A percentile compares a stretch with the other conserved stretches of the same genome.
These are phyloP conservation scores for Ophiognomonia clavigignenti-juglandacearum DNA, from an alignment of 2,329 filamentous ascomycete genomes.

Conservation along the genomic window DNA sequence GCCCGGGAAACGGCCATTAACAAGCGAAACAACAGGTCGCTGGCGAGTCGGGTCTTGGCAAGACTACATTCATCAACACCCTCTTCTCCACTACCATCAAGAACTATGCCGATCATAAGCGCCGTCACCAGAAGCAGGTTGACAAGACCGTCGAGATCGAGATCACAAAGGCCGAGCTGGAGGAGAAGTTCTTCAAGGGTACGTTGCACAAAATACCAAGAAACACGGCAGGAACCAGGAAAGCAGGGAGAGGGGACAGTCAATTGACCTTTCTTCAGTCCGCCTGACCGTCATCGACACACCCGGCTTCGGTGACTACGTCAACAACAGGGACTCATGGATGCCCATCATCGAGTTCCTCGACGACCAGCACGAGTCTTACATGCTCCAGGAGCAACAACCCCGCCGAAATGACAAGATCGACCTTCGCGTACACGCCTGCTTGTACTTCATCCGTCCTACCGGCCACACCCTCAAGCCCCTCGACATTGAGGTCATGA, in stretches of 20 bases:
- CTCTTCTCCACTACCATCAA: conserved; percentile 99
- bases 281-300: conserved; percentile 98
- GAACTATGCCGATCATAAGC: conserved; percentile 99
- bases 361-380: conserved; percentile 99
- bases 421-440: conserved; percentile 96
- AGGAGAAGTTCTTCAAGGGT: conserved; percentile 99
- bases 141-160: conserved; percentile 99
- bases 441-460: conserved; percentile 97
- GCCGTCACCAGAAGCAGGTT: conserved; percentile 97
- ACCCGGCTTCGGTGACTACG: conserved; percentile 98
- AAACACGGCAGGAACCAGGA: neutral
- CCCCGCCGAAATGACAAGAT: conserved; percentile 98
- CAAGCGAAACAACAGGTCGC: conserved; percentile 66
- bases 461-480: conserved; percentile 98
- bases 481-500: conserved; percentile 99
- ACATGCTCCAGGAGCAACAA: conserved; percentile 99
- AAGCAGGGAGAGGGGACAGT: neutral
- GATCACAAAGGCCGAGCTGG: conserved; percentile 98
- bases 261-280: conserved; percentile 51
- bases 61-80: conserved; percentile 99
- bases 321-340: conserved; percentile 99
- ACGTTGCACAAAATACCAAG: conserved; percentile 22
- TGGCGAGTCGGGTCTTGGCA: conserved; percentile 96
- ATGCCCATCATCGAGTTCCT: conserved; percentile 99
- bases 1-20: too few species aligned